Evolutionary conservation across 805 yeast species (phyloP), one percentile per base, ranked within the genome.

Genomic region (Lipomyces starkeyi): DNA sequence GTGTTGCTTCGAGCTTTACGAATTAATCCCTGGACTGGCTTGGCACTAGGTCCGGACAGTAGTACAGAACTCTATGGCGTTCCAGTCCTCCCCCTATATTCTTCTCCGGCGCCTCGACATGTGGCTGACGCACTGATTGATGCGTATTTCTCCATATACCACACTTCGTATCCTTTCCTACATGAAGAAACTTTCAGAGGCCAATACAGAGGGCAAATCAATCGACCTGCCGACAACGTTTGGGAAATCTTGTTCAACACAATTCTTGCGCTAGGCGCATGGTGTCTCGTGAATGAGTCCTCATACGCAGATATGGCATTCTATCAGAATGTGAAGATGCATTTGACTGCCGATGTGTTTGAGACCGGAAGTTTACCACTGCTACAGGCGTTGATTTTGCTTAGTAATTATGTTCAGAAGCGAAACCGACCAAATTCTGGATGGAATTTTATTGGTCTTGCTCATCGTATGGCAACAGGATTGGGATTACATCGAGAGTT

Each of bases 381-480:
- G 37, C 79, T 87, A 9, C 83, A 83, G 59, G 83, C 88, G 0
- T 78, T 87, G 47, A 81, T 86, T 3, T 74, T 88, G 47, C 75
- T 89, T 62, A 83, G 89, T 66, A 85, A 85, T 70, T 89, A 88
- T 76, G 84, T 86, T 11, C 90, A 86, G 74, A 87, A 87, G 77
- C 81, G 90, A 61, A 86, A 87, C 72, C 86, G 86, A 71, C 88
- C 89, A 64, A 88, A 88, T 76, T 84, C 91, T 0, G 88, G 89
- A 29, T 88, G 91, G 89, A 86, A 86, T 72, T 87, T 85, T 70
- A 78, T 87, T 47, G 91, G 92, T 13, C 78, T 87, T 20, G 88
- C 90, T 0, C 83, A 86, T 8, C 80, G 89, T 69, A 87, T 88
- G 89, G 91, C 91, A 0, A 79, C 86, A 72, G 87, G 89, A 0